Evolutionary conservation across 345 rosid genomes (phyloP).

Genomic region (Arabidopsis suecica): DNA sequence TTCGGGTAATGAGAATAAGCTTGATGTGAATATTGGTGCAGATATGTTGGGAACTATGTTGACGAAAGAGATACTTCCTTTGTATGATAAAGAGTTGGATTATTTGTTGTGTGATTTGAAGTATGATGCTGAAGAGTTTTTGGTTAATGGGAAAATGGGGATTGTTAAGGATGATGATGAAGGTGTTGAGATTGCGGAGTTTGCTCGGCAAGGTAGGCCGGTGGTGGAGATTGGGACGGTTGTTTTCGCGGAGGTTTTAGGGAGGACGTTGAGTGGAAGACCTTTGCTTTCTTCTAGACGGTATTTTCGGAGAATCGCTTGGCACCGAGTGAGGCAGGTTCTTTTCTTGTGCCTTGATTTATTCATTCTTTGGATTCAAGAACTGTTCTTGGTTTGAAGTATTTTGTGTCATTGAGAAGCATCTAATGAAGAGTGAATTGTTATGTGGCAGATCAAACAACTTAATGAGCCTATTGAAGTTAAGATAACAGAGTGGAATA

Average conservation of each 20-base stretch:
- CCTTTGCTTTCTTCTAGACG: slow-evolving; percentile 88
- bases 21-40: slow-evolving; percentile 87
- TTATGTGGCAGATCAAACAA: slow-evolving; percentile 69
- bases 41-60: slow-evolving; percentile 93
- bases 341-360: slow-evolving; percentile 53
- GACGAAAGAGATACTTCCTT: slow-evolving; percentile 90
- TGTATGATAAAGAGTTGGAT: slow-evolving; percentile 74
- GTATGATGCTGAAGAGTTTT: slow-evolving; percentile 57
- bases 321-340: slow-evolving; percentile 99
- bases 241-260: slow-evolving; percentile 87
- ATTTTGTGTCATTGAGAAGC: not conserved
- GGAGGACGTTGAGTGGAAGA: slow-evolving; percentile 87
- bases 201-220: slow-evolving; percentile 59
- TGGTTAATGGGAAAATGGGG: slow-evolving; percentile 83
- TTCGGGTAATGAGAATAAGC: slow-evolving; percentile 93
- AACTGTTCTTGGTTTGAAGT: slow-evolving; percentile 28
- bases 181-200: slow-evolving; percentile 45
- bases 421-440: slow-evolving; percentile 2
- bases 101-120: slow-evolving; percentile 71
- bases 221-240: slow-evolving; percentile 87
- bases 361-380: not conserved
- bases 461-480: slow-evolving; percentile 84
- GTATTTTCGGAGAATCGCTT: slow-evolving; percentile 68
- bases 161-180: slow-evolving; percentile 75
- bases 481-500: slow-evolving; percentile 84